These are phyloP conservation scores for Didymella arachidicola DNA, from an alignment of 2,329 filamentous ascomycete species.

Conservation along the genomic window DNA sequence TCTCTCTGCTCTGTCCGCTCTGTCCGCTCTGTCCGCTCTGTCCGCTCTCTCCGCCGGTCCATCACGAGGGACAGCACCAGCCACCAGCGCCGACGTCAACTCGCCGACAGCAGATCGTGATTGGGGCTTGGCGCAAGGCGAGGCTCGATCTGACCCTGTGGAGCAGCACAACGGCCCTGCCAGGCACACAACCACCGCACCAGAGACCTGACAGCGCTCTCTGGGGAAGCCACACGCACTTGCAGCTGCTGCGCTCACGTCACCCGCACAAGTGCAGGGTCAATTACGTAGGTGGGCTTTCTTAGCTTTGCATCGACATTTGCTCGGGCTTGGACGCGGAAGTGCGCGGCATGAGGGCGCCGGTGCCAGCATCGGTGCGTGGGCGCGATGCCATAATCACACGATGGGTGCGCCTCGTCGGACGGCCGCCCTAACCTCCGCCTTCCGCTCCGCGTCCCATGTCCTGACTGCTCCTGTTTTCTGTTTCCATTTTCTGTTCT, in stretches of 20 bases:
- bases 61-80: neutral
- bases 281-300: constrained; percentile 24
- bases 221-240: constrained; percentile 6
- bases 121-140: constrained; percentile 21
- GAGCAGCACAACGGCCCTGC: constrained; percentile 17
- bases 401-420: constrained; percentile 8
- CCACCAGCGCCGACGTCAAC: constrained; percentile 7
- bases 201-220: neutral
- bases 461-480: neutral
- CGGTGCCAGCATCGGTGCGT: constrained; percentile 9
- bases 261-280: constrained; percentile 6
- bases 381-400: constrained; percentile 9
- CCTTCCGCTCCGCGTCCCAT: constrained; percentile 1
- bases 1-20: neutral
- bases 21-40: neutral
- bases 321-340: constrained; percentile 11
- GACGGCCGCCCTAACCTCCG: constrained; percentile 12
- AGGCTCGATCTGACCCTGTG: constrained; percentile 8
- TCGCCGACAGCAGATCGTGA: constrained; percentile 12
- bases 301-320: constrained; percentile 10
- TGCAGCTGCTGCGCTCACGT: constrained; percentile 1
- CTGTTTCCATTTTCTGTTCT: neutral
- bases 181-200: constrained; percentile 12
- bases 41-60: neutral
- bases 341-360: constrained; percentile 17